A percentile compares a stretch with the other conserved stretches of the same genome.
Evolutionary conservation across 192 early-diverging fungal species (phyloP).

Genomic region (Pilaira anomala): DNA sequence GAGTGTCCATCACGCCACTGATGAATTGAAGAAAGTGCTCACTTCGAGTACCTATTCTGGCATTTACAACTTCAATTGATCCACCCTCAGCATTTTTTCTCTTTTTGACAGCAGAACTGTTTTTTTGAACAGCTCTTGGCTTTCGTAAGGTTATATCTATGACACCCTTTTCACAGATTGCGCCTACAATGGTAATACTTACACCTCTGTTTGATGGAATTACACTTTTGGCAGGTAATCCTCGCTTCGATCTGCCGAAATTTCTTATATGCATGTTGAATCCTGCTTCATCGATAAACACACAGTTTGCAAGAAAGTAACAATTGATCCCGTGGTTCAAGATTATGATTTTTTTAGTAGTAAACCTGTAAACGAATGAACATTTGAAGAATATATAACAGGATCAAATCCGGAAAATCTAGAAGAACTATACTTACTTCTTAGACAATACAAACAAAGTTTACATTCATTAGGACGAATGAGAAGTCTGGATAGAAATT

Average conservation of each 20-base stretch:
- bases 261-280: slow-evolving; percentile 4
- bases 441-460: too few relatives aligned
- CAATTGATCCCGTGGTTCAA: too few relatives aligned
- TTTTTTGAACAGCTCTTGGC: background rate
- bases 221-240: background rate
- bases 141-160: background rate
- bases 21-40: background rate
- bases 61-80: too few relatives aligned
- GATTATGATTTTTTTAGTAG: too few relatives aligned
- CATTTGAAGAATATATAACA: too few relatives aligned
- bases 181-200: background rate
- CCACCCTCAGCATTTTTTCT: background rate
- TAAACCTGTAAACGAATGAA: too few relatives aligned
- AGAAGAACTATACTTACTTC: too few relatives aligned
- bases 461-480: too few relatives aligned
- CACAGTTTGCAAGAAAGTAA: too few relatives aligned
- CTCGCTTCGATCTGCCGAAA: slow-evolving; percentile 3
- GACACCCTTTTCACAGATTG: slow-evolving; percentile 5
- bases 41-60: background rate
- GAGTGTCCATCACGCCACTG: slow-evolving; percentile 4
- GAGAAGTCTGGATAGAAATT: too few relatives aligned
- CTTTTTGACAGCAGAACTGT: background rate
- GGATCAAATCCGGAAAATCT: too few relatives aligned
- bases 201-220: background rate
- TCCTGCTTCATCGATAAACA: too few relatives aligned